Base-by-base conservation (phyloP, 495 filamentous ascomycete genomes). In the Xylaria telfairii region DNA sequence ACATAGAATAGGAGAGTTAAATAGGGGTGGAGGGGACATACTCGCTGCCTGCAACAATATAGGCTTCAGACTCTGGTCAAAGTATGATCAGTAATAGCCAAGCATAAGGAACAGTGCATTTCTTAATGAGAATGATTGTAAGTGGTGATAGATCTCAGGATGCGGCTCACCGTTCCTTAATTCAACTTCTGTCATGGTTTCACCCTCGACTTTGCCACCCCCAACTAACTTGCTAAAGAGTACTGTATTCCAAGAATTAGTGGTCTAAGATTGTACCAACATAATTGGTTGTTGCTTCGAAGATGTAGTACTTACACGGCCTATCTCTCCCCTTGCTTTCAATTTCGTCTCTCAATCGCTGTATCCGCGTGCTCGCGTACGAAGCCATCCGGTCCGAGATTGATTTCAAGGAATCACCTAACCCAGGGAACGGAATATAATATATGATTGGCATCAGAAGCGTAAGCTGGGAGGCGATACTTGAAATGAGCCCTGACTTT, bases 11-110 rank as follows among this genome's bases (percentile, higher is more conserved):
- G 17, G 28, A 19, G 0, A 21, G 13, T 21, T 41, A 10, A 24
- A 42, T 12, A 30, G 26, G 51, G 12, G 51, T 1, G 4, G 37
- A n/a, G 3, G 42, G n/a, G 24, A 49, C 62, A 26, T 51, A 65
- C 62, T 87, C 86, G 34, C 79, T 83, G 3, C 86, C 86, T 0
- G 85, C 87, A 7, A 83, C 28, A 65, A 88, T 85, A 44, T 76
- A 76, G 32, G 68, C 8, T 69, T 71, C 72, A 15, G 79, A 78
- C 30, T 75, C 70, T 30, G 71, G 65, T 54, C 26, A 30, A 37
- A 76, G 21, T 70, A 63, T 76, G 64, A 56, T 79, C 71, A 61
- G 37, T 60, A 49, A 80, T 79, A 13, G 3, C 4, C 5, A 8
- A 1, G 5, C 10, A 26, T 26, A 44, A 26, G 19, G n/a, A 13